Evolutionary conservation across 2,329 filamentous ascomycete species (phyloP).

Genomic region (Colletotrichum euphorbiae): DNA sequence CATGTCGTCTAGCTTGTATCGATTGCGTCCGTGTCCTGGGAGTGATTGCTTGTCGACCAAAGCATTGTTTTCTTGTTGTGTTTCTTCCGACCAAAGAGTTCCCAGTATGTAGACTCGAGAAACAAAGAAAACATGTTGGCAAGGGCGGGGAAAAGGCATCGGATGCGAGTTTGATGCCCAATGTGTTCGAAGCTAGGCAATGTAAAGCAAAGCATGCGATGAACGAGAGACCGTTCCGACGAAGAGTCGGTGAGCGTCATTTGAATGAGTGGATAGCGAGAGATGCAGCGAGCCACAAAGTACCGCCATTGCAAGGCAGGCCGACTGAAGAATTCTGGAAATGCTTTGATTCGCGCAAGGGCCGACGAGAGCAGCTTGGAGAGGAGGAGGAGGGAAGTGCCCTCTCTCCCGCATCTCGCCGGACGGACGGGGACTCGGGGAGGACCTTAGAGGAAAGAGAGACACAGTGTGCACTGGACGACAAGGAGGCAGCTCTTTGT

Average conservation of each 20-base stretch:
- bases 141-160: background rate
- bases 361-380: too few species aligned
- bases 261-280: constrained; percentile 13
- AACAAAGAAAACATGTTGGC: background rate
- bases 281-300: constrained; percentile 30
- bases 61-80: constrained; percentile 12
- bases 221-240: background rate
- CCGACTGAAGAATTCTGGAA: background rate
- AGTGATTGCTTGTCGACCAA: constrained; percentile 26
- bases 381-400: too few species aligned
- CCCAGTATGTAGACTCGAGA: background rate
- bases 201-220: background rate
- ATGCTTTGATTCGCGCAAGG: too few species aligned
- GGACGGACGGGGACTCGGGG: too few species aligned
- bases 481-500: too few species aligned
- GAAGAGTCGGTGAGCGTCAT: constrained; percentile 18
- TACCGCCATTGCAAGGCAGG: background rate
- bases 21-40: constrained; percentile 12
- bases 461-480: too few species aligned
- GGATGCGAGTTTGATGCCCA: constrained; percentile 2
- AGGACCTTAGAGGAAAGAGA: too few species aligned
- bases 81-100: background rate
- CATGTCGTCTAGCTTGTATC: background rate
- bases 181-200: background rate
- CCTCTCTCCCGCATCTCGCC: too few species aligned